A percentile compares a stretch with the other conserved stretches of the same genome.
phyloP scores from a whole-genome alignment of 495 filamentous ascomycete genomes.

The Aspergillus nanangensis region DNA sequence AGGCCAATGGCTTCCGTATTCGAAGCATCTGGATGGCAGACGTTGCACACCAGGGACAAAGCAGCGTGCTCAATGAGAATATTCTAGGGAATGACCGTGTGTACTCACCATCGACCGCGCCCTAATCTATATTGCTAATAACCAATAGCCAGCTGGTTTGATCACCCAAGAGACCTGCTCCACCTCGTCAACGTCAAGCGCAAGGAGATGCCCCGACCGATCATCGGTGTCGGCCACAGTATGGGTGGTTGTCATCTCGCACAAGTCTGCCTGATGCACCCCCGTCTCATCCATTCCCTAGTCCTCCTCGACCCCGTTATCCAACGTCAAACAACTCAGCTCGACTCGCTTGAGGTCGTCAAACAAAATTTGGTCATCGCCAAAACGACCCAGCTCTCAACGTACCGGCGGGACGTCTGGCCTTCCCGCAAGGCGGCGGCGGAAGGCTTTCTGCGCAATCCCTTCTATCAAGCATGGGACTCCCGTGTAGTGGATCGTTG shows the following conservation, averaged over 20 bases:
- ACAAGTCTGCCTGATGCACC: constrained; percentile 68
- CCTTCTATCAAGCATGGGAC: constrained; percentile 75
- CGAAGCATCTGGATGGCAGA: constrained; percentile 85
- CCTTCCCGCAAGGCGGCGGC: constrained; percentile 57
- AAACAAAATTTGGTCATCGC: constrained; percentile 24
- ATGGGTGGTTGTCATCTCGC: constrained; percentile 71
- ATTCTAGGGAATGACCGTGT: constrained; percentile 75
- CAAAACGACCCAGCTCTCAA: constrained; percentile 48
- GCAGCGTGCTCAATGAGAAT: constrained; percentile 69
- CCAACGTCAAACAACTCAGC: constrained; percentile 45
- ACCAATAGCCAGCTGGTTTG: constrained; percentile 68
- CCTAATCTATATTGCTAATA: no score
- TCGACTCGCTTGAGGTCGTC: constrained; percentile 22
- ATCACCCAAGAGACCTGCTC: constrained; percentile 84
- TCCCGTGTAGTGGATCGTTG: constrained; percentile 63
- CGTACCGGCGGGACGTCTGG: constrained; percentile 69
- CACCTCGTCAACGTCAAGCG: constrained; percentile 83
- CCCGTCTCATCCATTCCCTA: constrained; percentile 71
- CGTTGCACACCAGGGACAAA: constrained; percentile 70
- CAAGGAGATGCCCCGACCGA: constrained; percentile 73
- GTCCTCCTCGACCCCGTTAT: constrained; percentile 81
- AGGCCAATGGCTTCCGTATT: constrained; percentile 59
- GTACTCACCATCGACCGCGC: no score
- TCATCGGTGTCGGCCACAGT: constrained; percentile 90
- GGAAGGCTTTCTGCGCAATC: constrained; percentile 51